These are phyloP conservation scores for Meredithiella fracta DNA, from an alignment of 2,329 filamentous ascomycete species.

Conservation along the genomic window DNA sequence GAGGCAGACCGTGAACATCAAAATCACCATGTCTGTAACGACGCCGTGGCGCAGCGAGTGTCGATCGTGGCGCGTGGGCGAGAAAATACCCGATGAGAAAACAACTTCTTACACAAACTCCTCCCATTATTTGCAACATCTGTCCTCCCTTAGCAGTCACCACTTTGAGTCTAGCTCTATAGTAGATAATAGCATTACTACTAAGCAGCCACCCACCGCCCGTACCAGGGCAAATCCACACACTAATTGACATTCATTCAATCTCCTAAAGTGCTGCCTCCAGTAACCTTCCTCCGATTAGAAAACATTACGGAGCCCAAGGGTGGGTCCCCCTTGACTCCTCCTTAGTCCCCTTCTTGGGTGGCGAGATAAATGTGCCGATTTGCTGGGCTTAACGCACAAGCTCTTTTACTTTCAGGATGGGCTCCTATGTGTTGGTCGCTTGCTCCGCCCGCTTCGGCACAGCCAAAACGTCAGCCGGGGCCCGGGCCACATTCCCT, in stretches of 20 bases:
- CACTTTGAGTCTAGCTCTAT: too few species aligned
- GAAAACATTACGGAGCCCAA: too few species aligned
- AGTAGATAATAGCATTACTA: too few species aligned
- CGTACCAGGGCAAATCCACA: not conserved
- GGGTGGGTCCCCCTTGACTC: not conserved
- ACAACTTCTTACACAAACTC: not conserved
- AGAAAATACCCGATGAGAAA: not conserved
- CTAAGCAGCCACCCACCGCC: too few species aligned
- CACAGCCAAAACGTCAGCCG: not conserved
- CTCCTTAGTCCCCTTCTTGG: too few species aligned
- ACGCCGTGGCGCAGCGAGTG: not conserved
- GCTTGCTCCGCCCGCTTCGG: not conserved
- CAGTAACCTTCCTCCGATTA: too few species aligned
- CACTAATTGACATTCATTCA: too few species aligned
- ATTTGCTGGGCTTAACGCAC: not conserved
- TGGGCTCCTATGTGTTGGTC: not conserved
- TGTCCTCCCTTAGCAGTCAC: too few species aligned
- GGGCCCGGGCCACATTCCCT: not conserved
- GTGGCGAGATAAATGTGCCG: not conserved
- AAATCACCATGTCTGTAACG: not conserved
- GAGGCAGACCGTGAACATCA: not conserved
- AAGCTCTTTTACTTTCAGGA: not conserved
- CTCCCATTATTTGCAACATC: too few species aligned
- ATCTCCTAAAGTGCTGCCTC: too few species aligned
- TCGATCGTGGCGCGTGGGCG: not conserved